Conservation (phyloP, 2,329 filamentous ascomycete species). For the Dactylellina sp. region DNA sequence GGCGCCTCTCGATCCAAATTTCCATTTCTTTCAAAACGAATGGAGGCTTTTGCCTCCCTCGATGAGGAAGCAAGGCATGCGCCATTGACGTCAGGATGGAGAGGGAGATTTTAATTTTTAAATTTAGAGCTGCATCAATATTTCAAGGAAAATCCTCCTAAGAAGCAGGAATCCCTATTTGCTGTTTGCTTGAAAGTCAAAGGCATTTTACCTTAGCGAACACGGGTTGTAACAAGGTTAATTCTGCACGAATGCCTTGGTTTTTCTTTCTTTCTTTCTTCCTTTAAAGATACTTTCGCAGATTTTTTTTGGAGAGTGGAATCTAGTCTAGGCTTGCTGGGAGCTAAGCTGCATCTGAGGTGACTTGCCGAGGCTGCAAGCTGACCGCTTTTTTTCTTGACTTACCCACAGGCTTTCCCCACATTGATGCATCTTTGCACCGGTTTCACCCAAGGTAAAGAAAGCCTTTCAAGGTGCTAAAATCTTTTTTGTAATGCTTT, state of each 20-base stretch:
- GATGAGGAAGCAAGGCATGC: background rate
- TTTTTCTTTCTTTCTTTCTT: background rate
- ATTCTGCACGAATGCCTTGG: slow-evolving; percentile 17
- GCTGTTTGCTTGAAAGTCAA: too few relatives aligned
- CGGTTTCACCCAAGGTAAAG: too few relatives aligned
- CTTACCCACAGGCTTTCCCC: too few relatives aligned
- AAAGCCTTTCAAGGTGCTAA: too few relatives aligned
- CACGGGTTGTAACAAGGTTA: slow-evolving; percentile 1
- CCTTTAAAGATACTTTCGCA: too few relatives aligned
- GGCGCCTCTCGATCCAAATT: slow-evolving; percentile 17
- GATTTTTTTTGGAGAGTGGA: too few relatives aligned
- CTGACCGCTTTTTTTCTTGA: too few relatives aligned
- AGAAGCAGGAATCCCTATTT: too few relatives aligned
- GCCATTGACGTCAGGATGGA: slow-evolving; percentile 25
- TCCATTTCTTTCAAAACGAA: background rate
- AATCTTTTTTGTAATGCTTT: background rate
- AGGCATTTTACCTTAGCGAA: background rate
- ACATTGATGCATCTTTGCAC: background rate
- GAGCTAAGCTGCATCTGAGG: background rate
- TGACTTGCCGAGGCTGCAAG: too few relatives aligned
- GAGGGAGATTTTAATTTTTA: slow-evolving; percentile 2
- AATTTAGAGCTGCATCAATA: slow-evolving; percentile 9
- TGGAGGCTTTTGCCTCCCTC: slow-evolving; percentile 10
- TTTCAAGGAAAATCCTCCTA: slow-evolving; percentile 3
- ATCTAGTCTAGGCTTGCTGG: background rate